Conservation (phyloP, 139 green algal genomes). For the Dunaliella primolecta region DNA sequence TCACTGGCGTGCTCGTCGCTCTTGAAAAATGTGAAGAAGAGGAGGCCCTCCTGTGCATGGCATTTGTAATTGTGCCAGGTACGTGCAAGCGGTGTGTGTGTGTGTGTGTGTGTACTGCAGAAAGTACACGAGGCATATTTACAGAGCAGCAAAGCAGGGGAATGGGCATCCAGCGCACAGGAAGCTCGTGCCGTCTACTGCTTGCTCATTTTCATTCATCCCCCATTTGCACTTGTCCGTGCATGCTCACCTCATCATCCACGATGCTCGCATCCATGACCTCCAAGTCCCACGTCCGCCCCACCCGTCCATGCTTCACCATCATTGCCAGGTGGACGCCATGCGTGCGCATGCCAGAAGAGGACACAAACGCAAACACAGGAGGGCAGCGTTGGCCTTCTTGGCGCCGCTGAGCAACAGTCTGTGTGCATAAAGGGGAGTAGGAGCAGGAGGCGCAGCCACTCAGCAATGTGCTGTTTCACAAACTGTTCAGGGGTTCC, state of each 20-base stretch:
- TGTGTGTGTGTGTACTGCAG: not conserved
- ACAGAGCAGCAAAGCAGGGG: too few relatives aligned
- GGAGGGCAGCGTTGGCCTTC: not conserved
- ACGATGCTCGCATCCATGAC: conserved; percentile 4
- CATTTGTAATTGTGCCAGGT: not conserved
- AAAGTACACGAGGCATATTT: too few relatives aligned
- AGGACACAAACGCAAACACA: conserved; percentile 1
- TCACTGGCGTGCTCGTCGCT: too few relatives aligned
- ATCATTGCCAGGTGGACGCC: conserved; percentile 1
- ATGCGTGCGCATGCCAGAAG: not conserved
- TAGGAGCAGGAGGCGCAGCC: not conserved
- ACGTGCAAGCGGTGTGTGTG: too few relatives aligned
- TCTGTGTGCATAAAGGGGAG: too few relatives aligned
- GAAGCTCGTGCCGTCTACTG: not conserved
- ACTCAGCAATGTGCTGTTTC: too few relatives aligned
- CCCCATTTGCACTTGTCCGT: not conserved
- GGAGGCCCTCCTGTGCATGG: not conserved
- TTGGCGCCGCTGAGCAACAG: not conserved
- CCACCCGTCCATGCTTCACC: not conserved
- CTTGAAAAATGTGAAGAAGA: conserved; percentile 8
- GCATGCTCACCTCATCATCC: not conserved
- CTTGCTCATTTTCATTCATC: too few relatives aligned
- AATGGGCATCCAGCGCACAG: too few relatives aligned
- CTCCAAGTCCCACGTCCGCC: not conserved
- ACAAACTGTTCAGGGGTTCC: too few relatives aligned